Conservation (phyloP, 2,329 filamentous ascomycete species). For the Xylariaceae sp. region DNA sequence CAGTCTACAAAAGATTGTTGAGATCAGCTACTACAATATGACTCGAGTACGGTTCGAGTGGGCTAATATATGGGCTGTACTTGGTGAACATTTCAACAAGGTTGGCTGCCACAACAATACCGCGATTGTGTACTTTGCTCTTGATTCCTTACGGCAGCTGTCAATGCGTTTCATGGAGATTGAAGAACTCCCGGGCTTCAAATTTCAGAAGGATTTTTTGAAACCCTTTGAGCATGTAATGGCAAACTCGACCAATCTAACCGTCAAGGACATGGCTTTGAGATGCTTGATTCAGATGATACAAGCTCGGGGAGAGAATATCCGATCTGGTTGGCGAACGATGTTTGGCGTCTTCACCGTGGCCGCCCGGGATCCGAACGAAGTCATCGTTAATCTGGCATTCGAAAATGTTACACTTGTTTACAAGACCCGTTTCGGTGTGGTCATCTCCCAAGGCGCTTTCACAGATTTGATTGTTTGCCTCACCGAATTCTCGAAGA, state of each 20-base stretch:
- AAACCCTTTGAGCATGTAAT: slow-evolving; percentile 99
- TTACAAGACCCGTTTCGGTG: slow-evolving; percentile 92
- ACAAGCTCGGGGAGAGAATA: slow-evolving; percentile 93
- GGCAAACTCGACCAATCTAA: slow-evolving; percentile 86
- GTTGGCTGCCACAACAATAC: slow-evolving; percentile 97
- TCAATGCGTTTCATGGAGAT: slow-evolving; percentile 99
- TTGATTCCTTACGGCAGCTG: slow-evolving; percentile 92
- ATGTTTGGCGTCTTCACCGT: slow-evolving; percentile 99
- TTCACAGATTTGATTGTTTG: slow-evolving; percentile 97
- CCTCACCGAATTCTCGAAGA: slow-evolving; percentile 98
- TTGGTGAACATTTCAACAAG: slow-evolving; percentile 98
- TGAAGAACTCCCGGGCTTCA: slow-evolving; percentile 96
- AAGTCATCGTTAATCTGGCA: slow-evolving; percentile 93
- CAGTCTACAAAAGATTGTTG: slow-evolving; percentile 96
- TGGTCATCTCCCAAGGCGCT: slow-evolving; percentile 94
- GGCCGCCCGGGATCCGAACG: slow-evolving; percentile 89
- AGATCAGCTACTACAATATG: slow-evolving; percentile 99
- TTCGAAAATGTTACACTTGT: slow-evolving; percentile 97
- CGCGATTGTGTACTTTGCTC: slow-evolving; percentile 93
- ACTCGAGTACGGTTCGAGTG: slow-evolving; percentile 96
- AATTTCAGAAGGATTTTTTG: slow-evolving; percentile 99
- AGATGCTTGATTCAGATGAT: slow-evolving; percentile 99
- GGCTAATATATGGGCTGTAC: slow-evolving; percentile 95
- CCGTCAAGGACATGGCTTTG: slow-evolving; percentile 96
- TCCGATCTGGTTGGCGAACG: slow-evolving; percentile 96